Evolutionary conservation across 768 basidiomycete genomes (phyloP), one percentile per base, ranked within the genome.

Genomic region (Amanita pseudoporphyria): DNA sequence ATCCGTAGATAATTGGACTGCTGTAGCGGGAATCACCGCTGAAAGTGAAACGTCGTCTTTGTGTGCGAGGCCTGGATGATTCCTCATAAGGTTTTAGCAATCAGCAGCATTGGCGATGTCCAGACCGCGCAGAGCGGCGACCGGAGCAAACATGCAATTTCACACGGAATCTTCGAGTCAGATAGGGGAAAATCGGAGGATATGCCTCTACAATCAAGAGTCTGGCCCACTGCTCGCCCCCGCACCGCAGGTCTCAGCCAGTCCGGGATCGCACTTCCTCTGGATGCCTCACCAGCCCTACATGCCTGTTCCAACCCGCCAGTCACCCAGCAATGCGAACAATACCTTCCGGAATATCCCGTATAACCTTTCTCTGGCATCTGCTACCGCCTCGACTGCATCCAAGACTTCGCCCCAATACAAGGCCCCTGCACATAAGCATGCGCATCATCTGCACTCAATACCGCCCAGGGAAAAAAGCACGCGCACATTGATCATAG

Each of bases 401-500:
- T 35, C 53, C 19, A 37, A 37, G 16, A 32, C 32, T 16, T 21
- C 44, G 9, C 35, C 39, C 9, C 53, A 60, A 7, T 50, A 42
- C 40, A 50, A 50, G 33, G 26, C 49, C 26, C 49, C 49, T 6
- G 88, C 89, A 1, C 89, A 91, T 65, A 87, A 84, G 56, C 87
- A 90, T 71, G 88, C 88, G 0, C 89, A 91, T 62, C 87, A 91
- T 61, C 66, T 91, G 1, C 88, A 92, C 60, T 81, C 85, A 2
- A 90, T 92, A 28, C 88, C 88, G 2, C 89, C 87, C 2, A 69
- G 86, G 33, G 88, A 92, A 64, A 92, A 91, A 70, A 86, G 84
- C n/a, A 90, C 88, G 6, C 72, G 87, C 28, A 91, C 87, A 9
- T 71, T 91, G 50, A 92, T 91, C 57, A 79, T 92, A 49, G 89